Evolutionary conservation across 2,329 filamentous ascomycete genomes (phyloP).

Genomic region (Fusarium sp.): DNA sequence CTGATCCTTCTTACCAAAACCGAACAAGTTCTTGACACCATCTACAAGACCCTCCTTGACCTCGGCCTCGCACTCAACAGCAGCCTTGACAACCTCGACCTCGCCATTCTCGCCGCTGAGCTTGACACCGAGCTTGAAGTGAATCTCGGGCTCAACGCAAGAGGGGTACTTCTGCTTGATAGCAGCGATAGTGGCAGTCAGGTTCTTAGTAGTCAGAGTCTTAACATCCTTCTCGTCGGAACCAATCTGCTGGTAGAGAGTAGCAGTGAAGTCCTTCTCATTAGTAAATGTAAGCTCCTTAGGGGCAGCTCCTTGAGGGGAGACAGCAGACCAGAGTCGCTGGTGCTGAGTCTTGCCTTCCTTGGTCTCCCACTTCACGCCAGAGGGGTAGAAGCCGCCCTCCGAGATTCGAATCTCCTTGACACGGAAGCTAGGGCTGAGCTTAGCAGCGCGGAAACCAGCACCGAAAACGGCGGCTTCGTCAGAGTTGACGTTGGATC

Average conservation of each 20-base stretch:
- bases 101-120: constrained; percentile 80
- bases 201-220: constrained; percentile 80
- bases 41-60: constrained; percentile 87
- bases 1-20: constrained; percentile 89
- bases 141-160: constrained; percentile 80
- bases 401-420: constrained; percentile 95
- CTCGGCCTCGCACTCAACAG: constrained; percentile 87
- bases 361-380: constrained; percentile 77
- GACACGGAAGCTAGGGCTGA: constrained; percentile 96
- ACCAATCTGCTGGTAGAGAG: constrained; percentile 79
- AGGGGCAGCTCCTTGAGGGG: constrained; percentile 76
- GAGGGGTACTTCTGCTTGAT: constrained; percentile 79
- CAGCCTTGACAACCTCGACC: constrained; percentile 80
- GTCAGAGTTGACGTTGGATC: constrained; percentile 95
- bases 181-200: constrained; percentile 83
- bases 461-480: constrained; percentile 97
- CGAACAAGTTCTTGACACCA: constrained; percentile 95
- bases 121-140: constrained; percentile 81
- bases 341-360: constrained; percentile 80
- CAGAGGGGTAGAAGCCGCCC: constrained; percentile 76
- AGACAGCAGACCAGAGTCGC: constrained; percentile 83
- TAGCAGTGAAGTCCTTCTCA: constrained; percentile 81
- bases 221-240: constrained; percentile 70
- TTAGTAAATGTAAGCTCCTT: constrained; percentile 90
- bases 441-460: constrained; percentile 89